phyloP scores from a whole-genome alignment of 2,329 filamentous ascomycete genomes.

The Didymella pomorum region DNA sequence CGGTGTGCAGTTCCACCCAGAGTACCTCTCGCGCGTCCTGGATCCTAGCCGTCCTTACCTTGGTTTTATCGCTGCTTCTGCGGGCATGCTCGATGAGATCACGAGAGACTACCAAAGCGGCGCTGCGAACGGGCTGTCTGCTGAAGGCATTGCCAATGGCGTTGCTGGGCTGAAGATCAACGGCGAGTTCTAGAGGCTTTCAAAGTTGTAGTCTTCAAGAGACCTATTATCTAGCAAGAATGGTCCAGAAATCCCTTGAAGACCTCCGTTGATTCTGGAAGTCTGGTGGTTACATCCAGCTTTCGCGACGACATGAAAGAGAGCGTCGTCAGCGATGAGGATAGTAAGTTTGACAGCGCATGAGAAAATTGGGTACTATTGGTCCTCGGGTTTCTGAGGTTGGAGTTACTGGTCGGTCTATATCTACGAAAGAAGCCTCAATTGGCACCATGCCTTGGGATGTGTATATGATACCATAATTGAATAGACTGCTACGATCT shows the following conservation, averaged over 20 bases:
- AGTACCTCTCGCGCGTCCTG: conserved; percentile 80
- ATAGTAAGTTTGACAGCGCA: background rate
- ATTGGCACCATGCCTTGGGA: conserved; percentile 1
- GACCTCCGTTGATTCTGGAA: no score
- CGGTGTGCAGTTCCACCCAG: conserved; percentile 87
- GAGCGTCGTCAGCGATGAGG: no score
- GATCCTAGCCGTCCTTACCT: conserved; percentile 78
- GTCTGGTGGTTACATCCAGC: no score
- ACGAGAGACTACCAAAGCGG: conserved; percentile 43
- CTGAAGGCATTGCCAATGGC: conserved; percentile 37
- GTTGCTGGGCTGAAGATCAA: conserved; percentile 34
- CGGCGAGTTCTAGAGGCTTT: conserved; percentile 28
- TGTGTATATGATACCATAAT: conserved; percentile 24
- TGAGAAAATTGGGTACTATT: background rate
- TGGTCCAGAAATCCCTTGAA: no score
- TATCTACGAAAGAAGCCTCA: conserved; percentile 17
- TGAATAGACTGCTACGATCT: background rate
- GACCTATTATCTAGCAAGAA: no score
- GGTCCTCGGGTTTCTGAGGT: background rate
- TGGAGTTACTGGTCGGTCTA: conserved; percentile 2
- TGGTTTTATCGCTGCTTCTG: conserved; percentile 82
- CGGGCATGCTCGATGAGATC: conserved; percentile 68
- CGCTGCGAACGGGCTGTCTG: conserved; percentile 18
- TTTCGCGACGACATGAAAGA: no score
- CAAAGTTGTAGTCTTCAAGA: no score